Base-by-base conservation (phyloP, 129 eudicot genomes). In the Chrysanthemum lavandulifolium region DNA sequence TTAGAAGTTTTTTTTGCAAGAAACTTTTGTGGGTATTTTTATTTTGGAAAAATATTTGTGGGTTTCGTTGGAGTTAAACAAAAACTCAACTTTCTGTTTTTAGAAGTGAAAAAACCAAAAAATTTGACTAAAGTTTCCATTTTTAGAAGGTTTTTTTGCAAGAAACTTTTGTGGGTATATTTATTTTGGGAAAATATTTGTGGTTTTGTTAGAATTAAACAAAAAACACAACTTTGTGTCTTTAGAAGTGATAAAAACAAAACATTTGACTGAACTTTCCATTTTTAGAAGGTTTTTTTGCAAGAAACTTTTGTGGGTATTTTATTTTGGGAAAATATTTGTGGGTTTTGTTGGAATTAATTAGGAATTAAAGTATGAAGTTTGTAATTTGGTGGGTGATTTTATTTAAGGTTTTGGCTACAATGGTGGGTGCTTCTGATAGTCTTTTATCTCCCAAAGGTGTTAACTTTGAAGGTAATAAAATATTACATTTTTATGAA, bases 361-460 rank as follows among this genome's bases (percentile, higher is more conserved):
- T 16, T 6, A 47, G 12, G 13, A 54, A 1, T 67, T 54, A 48
- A 9, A 12, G 61, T 33, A 33, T 68, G 69, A 68, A 81, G 75
- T 45, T 64, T 65, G 66, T 80, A 29, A 61, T 49, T 61, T 65
- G 81, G 58, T 77, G 81, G 71, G 61, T 80, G 62, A 50, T 84
- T 67, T 69, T 84, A 27, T 81, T 78, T 50, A 73, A 73, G 76
- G 71, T 74, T 56, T 67, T 23, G 23, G 56, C 49, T 45, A 79
- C 48, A 81, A 27, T 75, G 74, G 84, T 75, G 81, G 63, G 49
- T 72, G 90, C 84, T 81, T 81, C 87, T 23, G 85, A 78, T 49
- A 86, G 85, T n/a, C 85, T 87, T 68, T 96, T 94, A 31, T 94
- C 98, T 61, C 97, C 98, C 1, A 94, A 94, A 67, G 98, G 98